Evolutionary conservation across 495 filamentous ascomycete genomes (phyloP).

Genomic region (Aspergillus ostianus): DNA sequence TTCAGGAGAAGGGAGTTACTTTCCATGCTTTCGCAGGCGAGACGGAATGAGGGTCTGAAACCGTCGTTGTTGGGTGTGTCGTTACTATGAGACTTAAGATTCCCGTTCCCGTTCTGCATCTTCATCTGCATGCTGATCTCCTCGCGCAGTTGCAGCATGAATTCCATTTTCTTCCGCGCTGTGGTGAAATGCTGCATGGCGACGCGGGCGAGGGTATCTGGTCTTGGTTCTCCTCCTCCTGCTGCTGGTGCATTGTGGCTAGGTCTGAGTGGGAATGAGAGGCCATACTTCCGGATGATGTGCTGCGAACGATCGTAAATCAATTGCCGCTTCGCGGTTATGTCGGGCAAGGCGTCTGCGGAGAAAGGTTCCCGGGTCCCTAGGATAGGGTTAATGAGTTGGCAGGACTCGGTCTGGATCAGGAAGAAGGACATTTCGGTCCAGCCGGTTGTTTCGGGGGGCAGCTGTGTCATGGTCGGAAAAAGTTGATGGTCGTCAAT

Average conservation of each 20-base stretch:
- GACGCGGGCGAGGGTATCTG: conserved; percentile 26
- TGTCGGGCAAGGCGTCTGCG: neutral
- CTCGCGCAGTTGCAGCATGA: conserved; percentile 30
- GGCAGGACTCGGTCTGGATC: conserved; percentile 45
- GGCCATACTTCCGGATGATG: neutral
- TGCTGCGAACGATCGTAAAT: neutral
- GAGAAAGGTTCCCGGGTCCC: neutral
- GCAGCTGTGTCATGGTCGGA: conserved; percentile 56
- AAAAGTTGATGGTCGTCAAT: conserved; percentile 70
- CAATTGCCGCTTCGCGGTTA: neutral
- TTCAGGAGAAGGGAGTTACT: neutral
- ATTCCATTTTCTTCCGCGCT: conserved; percentile 24
- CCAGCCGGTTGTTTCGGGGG: conserved; percentile 53
- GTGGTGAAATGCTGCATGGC: conserved; percentile 45
- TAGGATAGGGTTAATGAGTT: conserved; percentile 19
- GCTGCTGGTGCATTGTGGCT: too few species aligned
- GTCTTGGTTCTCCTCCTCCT: too few species aligned
- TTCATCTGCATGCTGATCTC: conserved; percentile 16
- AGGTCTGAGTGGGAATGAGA: neutral
- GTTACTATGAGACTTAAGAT: too few species aligned
- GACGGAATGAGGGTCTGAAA: neutral
- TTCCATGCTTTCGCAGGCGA: neutral
- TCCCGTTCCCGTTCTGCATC: conserved; percentile 1
- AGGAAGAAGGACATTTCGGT: conserved; percentile 80
- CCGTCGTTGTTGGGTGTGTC: conserved; percentile 4